A percentile compares a stretch with the other conserved stretches of the same genome.
phyloP scores from a whole-genome alignment of 192 early-diverging fungal genomes.

The Coemansia sp. region DNA sequence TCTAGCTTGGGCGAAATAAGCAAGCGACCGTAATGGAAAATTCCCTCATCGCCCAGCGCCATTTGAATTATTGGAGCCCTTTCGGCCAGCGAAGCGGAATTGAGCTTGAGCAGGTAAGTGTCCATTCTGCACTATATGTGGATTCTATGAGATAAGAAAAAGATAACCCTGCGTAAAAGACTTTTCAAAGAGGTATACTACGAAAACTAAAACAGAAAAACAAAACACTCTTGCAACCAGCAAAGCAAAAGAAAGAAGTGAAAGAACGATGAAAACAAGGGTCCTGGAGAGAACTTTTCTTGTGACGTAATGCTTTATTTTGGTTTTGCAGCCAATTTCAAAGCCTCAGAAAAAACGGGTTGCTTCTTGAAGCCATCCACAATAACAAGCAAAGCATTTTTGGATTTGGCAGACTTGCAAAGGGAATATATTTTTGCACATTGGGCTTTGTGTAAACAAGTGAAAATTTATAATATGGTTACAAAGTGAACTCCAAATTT shows the following conservation, averaged over 20 bases:
- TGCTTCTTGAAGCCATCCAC: neutral
- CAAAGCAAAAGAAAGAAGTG: neutral
- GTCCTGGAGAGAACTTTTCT: neutral
- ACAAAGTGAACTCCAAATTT: neutral
- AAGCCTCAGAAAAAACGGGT: neutral
- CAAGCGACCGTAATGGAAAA: slow-evolving; percentile 45
- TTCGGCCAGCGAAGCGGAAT: slow-evolving; percentile 9
- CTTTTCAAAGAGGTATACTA: neutral
- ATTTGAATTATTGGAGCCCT: slow-evolving; percentile 19
- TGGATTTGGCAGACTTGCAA: neutral
- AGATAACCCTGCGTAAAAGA: neutral
- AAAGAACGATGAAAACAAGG: neutral
- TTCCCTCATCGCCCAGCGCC: slow-evolving; percentile 23
- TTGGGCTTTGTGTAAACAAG: neutral
- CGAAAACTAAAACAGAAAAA: neutral
- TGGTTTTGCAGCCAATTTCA: neutral
- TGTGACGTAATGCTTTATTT: neutral
- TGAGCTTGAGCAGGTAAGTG: slow-evolving; percentile 13
- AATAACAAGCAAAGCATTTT: neutral
- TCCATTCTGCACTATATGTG: slow-evolving; percentile 24
- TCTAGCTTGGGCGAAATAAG: slow-evolving; percentile 28
- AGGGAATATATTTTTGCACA: neutral
- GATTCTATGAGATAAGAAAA: neutral
- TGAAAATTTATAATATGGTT: neutral
- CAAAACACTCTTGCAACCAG: neutral